Conservation (phyloP, 257 asterid species). For the Leonotis leonurus region DNA sequence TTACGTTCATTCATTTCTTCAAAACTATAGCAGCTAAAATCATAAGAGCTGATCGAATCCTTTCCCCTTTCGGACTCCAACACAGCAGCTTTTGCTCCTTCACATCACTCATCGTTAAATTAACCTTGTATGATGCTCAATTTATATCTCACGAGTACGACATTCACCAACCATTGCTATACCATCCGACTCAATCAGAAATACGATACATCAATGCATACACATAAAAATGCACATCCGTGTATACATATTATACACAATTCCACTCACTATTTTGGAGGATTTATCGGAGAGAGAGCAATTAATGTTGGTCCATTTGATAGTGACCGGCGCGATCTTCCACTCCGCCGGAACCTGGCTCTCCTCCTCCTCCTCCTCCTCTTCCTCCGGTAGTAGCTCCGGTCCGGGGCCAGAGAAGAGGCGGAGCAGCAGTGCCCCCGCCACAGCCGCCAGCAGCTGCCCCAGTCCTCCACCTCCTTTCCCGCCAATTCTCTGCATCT, state of each 20-base stretch:
- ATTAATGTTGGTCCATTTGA: slow-evolving; percentile 69
- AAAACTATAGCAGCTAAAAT: neutral
- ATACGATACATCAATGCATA: neutral
- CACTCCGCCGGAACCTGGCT: slow-evolving; percentile 36
- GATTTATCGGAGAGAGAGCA: slow-evolving; percentile 77
- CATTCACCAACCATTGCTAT: neutral
- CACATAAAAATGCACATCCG: neutral
- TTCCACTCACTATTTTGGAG: slow-evolving; percentile 47
- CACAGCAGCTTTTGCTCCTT: neutral
- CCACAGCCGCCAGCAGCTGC: slow-evolving; percentile 73
- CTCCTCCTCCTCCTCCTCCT: slow-evolving; percentile 27
- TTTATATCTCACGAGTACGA: neutral
- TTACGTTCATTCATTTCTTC: neutral
- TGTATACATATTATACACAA: neutral
- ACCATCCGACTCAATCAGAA: neutral
- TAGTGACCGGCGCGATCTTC: slow-evolving; percentile 58
- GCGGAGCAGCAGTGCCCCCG: slow-evolving; percentile 81
- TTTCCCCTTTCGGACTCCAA: neutral
- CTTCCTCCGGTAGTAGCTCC: slow-evolving; percentile 38
- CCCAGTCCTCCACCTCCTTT: slow-evolving; percentile 70
- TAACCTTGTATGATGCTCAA: slow-evolving; percentile 1
- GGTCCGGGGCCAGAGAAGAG: slow-evolving; percentile 65
- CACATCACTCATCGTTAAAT: neutral
- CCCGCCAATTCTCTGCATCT: slow-evolving; percentile 58
- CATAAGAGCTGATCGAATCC: neutral